phyloP scores from a whole-genome alignment of 768 basidiomycete species.

The Leccinum olivaceopallidum region DNA sequence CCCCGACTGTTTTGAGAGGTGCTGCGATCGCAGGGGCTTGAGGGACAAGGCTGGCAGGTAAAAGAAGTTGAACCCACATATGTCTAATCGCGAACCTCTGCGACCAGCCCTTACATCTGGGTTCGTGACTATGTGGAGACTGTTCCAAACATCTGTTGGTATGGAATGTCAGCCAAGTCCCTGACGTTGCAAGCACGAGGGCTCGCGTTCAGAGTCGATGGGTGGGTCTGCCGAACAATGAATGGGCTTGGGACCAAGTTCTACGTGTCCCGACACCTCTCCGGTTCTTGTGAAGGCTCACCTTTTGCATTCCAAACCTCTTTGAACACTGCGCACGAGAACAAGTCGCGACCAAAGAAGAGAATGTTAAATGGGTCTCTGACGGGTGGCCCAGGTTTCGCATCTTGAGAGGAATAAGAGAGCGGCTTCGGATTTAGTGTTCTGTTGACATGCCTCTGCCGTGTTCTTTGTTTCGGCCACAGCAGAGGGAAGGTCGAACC shows the following conservation, averaged over 20 bases:
- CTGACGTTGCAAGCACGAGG: background rate
- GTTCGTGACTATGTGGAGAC: conserved; percentile 68
- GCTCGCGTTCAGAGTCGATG: background rate
- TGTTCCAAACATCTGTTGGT: conserved; percentile 74
- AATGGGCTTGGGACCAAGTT: background rate
- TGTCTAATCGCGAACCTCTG: conserved; percentile 53
- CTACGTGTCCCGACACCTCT: background rate
- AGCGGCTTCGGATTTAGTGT: background rate
- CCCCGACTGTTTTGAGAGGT: conserved; percentile 62
- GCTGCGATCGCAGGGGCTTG: conserved; percentile 43
- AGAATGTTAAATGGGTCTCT: conserved; percentile 65
- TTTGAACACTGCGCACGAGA: conserved; percentile 74
- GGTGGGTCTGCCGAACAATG: too few species aligned
- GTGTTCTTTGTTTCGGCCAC: background rate
- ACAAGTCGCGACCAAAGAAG: conserved; percentile 87
- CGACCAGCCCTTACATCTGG: conserved; percentile 67
- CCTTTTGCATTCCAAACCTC: conserved; percentile 65
- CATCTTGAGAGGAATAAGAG: background rate
- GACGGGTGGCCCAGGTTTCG: background rate
- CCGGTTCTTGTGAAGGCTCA: conserved; percentile 27
- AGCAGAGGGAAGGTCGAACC: background rate
- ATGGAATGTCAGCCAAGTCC: conserved; percentile 11
- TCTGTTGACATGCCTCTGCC: background rate
- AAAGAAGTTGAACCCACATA: conserved; percentile 42
- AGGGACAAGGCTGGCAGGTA: background rate